These are phyloP conservation scores for Fistulinella staudtii DNA, from an alignment of 1,284 basidiomycete species.

Conservation along the genomic window DNA sequence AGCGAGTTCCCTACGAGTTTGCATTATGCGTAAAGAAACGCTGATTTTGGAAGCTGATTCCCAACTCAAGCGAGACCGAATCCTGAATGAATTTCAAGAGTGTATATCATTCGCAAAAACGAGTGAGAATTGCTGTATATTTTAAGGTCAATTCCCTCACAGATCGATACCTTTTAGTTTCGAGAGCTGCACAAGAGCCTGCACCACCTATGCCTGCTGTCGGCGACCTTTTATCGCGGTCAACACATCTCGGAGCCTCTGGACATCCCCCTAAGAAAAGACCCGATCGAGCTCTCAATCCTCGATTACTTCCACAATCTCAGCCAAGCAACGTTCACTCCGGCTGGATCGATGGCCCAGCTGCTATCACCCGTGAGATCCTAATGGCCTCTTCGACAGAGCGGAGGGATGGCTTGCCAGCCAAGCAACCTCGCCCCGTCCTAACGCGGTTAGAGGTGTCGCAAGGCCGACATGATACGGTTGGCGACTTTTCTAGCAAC, in stretches of 20 bases:
- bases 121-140: slow-evolving; percentile 44
- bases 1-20: slow-evolving; percentile 75
- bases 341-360: neutral
- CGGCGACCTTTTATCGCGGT: slow-evolving; percentile 10
- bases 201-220: slow-evolving; percentile 56
- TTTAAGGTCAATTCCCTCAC: slow-evolving; percentile 4
- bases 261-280: slow-evolving; percentile 10
- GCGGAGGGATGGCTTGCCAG: slow-evolving; percentile 5
- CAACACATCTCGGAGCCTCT: neutral
- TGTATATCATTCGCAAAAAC: slow-evolving; percentile 80
- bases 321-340: slow-evolving; percentile 4
- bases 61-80: slow-evolving; percentile 56
- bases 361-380: neutral
- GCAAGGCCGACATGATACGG: slow-evolving; percentile 9
- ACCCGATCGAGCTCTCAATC: slow-evolving; percentile 26
- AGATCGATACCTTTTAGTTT: slow-evolving; percentile 39
- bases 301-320: slow-evolving; percentile 8
- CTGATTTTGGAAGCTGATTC: slow-evolving; percentile 69
- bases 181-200: slow-evolving; percentile 54
- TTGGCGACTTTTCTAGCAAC: slow-evolving; percentile 2
- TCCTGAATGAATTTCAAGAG: slow-evolving; percentile 75
- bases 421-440: slow-evolving; percentile 1
- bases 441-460: slow-evolving; percentile 1
- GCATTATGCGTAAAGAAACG: slow-evolving; percentile 87
- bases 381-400: neutral